Percentiles rank a stretch among this genome's conserved stretches.
Evolutionary conservation across 1,284 basidiomycete species (phyloP).

Genomic region (Sporisorium scitamineum): DNA sequence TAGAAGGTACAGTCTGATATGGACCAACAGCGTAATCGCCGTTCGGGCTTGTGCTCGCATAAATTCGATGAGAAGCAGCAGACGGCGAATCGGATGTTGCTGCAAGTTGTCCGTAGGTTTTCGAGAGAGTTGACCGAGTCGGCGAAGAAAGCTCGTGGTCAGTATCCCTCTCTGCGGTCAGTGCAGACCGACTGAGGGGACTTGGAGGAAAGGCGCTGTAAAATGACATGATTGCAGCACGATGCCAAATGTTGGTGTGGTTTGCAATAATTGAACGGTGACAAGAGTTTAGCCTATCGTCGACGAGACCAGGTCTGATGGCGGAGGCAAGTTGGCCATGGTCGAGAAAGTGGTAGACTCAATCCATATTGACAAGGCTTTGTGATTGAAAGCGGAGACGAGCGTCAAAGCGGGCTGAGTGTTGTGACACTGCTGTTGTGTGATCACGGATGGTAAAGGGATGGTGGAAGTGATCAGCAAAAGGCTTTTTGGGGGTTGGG

Average conservation of each 20-base stretch:
- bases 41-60: not conserved
- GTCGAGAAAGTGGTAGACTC: not conserved
- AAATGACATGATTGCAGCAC: conserved; percentile 21
- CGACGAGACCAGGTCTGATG: not conserved
- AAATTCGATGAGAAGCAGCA: not conserved
- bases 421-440: no score
- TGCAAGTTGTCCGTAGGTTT: not conserved
- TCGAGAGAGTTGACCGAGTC: not conserved
- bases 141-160: not conserved
- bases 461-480: not conserved
- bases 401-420: no score
- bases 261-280: not conserved
- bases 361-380: not conserved
- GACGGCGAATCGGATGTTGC: not conserved
- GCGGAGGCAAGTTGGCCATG: not conserved
- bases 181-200: conserved; percentile 47
- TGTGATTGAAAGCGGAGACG: not conserved
- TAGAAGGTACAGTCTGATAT: not conserved
- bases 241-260: not conserved
- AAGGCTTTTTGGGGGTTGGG: not conserved
- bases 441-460: not conserved
- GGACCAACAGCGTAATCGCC: not conserved
- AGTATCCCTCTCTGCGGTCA: conserved; percentile 2
- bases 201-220: conserved; percentile 49
- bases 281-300: not conserved